Percentiles rank a stretch among this genome's conserved stretches.
Evolutionary conservation across 495 filamentous ascomycete species (phyloP).

Genomic region (Choiromyces venosus): DNA sequence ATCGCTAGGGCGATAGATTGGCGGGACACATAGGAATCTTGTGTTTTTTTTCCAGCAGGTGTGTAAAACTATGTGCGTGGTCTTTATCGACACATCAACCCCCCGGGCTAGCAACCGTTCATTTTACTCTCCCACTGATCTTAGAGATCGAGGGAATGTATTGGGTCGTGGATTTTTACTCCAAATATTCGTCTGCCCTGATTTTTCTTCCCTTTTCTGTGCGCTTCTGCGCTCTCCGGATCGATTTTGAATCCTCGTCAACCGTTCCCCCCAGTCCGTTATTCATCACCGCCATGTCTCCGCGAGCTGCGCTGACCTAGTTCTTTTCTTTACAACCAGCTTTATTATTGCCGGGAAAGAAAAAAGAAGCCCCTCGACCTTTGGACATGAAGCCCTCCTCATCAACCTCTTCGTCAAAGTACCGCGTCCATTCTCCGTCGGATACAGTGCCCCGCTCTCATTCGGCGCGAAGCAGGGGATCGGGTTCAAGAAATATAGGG

Average conservation of each 20-base stretch:
- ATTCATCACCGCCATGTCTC: constrained; percentile 25
- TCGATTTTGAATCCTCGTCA: constrained; percentile 27
- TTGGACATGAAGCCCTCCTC: constrained; percentile 41
- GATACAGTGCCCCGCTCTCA: constrained; percentile 32
- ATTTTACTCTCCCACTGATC: not conserved
- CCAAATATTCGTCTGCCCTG: constrained; percentile 29
- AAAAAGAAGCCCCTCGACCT: constrained; percentile 15
- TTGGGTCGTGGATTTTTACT: constrained; percentile 27
- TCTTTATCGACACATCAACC: constrained; percentile 3
- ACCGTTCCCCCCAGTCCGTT: constrained; percentile 9
- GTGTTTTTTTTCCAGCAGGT: constrained; percentile 37
- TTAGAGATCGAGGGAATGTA: constrained; percentile 25
- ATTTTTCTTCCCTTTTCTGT: constrained; percentile 20
- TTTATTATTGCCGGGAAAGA: constrained; percentile 25
- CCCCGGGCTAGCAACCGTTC: constrained; percentile 13
- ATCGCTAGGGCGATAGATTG: constrained; percentile 2
- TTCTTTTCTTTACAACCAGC: constrained; percentile 30
- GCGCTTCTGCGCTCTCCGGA: constrained; percentile 23
- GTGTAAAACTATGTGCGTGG: constrained; percentile 15
- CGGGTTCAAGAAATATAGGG: constrained; percentile 38
- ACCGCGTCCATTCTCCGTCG: constrained; percentile 33
- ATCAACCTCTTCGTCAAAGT: constrained; percentile 37
- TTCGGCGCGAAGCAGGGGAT: constrained; percentile 35
- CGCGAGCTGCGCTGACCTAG: constrained; percentile 28
- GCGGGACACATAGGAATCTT: constrained; percentile 16